Evolutionary conservation across 1,284 basidiomycete genomes (phyloP).

Genomic region (Fomitopsis palustris): DNA sequence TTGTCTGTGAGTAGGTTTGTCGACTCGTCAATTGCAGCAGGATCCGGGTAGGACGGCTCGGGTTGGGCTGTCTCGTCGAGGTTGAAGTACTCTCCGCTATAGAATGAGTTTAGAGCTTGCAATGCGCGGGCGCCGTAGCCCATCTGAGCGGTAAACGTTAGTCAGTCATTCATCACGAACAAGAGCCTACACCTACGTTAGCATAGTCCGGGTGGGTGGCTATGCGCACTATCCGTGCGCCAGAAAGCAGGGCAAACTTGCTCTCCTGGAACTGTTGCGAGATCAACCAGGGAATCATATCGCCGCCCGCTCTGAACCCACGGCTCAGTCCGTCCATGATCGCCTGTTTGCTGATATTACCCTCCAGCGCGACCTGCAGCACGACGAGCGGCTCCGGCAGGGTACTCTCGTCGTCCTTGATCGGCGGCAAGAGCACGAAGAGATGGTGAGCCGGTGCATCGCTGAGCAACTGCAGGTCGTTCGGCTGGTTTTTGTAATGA

Average conservation of each 20-base stretch:
- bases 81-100: constrained; percentile 89
- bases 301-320: constrained; percentile 84
- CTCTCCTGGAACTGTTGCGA: constrained; percentile 97
- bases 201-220: constrained; percentile 98
- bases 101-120: constrained; percentile 86
- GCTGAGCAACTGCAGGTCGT: constrained; percentile 94
- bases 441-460: constrained; percentile 97
- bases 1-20: constrained; percentile 68
- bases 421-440: constrained; percentile 92
- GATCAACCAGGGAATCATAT: constrained; percentile 98
- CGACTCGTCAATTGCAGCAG: constrained; percentile 53
- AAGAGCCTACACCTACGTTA: constrained; percentile 48
- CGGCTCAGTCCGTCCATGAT: constrained; percentile 85
- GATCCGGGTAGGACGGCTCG: constrained; percentile 62
- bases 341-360: constrained; percentile 84
- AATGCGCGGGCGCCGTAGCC: constrained; percentile 95
- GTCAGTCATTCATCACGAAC: constrained; percentile 7
- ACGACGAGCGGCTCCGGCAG: constrained; percentile 95
- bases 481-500: constrained; percentile 99
- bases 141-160: constrained; percentile 57
- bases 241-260: constrained; percentile 90
- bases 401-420: constrained; percentile 82
- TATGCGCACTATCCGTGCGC: constrained; percentile 89
- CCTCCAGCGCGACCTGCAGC: constrained; percentile 93
- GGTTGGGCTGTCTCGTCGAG: constrained; percentile 68